Base-by-base conservation (phyloP, 83 land plant species). In the Diphasiastrum complanatum region DNA sequence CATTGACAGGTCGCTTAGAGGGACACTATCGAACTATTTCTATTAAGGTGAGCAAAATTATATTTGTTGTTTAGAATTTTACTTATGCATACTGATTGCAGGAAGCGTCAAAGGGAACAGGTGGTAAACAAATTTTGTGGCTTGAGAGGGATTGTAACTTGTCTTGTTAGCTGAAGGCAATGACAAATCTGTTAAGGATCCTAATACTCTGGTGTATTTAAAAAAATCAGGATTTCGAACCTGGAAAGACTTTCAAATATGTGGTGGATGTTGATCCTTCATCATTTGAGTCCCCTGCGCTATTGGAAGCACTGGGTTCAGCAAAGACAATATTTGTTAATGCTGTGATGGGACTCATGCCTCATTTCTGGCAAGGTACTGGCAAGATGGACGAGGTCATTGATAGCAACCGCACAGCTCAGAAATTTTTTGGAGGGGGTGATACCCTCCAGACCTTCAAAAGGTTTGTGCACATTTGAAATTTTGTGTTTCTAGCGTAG, bases 281-380 rank as follows among this genome's bases (percentile, higher is more conserved):
- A 2, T 78, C 81, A 4, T 78, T 78, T 56, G 81, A 75, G 45
- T 8, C 34, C 20, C 56, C 49, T 16, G 64, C 74, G n/a, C 69
- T 65, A 30, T 41, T 49, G 33, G 49, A 69, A 12, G 74, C 74
- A 2, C 30, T 78, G 40, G 18, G 27, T 40, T 69, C 75, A 30
- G 81, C 81, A 10, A 75, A 65, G 55, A 78, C 81, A 25, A 75
- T 78, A 25, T 78, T 78, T 60, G 81, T 78, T 33, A 78, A 78
- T 61, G 81, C 81, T 18, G 81, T 78, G 28, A 78, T 78, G 81
- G 81, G 81, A 12, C 55, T 78, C 27, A 74, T 78, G 74, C 81
- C 81, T n/a, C 65, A 65, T 53, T 78, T 78, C 74, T 74, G 79
- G 81, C 79, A 78, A 48, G 81, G 81, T 37, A 78, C 81, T 25